These are phyloP conservation scores for Cyamopsis tetragonoloba DNA, from an alignment of 306 rosid genomes.

Conservation along the genomic window DNA sequence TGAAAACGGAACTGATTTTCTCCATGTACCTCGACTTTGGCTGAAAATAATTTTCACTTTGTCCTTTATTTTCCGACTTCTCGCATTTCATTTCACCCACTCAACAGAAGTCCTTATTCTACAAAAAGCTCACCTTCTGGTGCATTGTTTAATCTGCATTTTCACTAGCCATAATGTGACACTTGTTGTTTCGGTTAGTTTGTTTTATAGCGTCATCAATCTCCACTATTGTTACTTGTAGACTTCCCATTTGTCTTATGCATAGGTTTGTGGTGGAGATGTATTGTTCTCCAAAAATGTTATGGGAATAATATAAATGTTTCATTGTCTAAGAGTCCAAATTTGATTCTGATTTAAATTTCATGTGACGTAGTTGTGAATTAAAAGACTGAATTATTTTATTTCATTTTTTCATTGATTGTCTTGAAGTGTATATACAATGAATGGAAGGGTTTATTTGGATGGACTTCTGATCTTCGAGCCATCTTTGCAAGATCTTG, in stretches of 20 bases:
- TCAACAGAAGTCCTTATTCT: neutral
- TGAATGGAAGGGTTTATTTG: conserved; percentile 83
- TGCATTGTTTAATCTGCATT: neutral
- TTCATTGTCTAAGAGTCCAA: neutral
- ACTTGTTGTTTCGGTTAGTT: neutral
- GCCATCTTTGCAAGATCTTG: conserved; percentile 55
- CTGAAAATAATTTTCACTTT: neutral
- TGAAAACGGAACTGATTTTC: neutral
- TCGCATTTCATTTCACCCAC: neutral
- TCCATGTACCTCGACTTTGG: neutral
- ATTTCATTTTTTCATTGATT: neutral
- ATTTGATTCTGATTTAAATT: neutral
- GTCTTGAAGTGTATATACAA: conserved; percentile 66
- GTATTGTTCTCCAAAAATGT: no score
- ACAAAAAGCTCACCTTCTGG: neutral
- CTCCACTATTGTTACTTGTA: neutral
- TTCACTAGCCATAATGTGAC: neutral
- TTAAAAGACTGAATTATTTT: neutral
- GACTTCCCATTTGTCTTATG: neutral
- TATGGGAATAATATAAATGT: neutral
- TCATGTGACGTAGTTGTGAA: neutral
- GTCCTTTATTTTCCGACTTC: neutral
- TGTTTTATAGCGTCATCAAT: neutral
- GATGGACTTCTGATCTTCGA: conserved; percentile 85
- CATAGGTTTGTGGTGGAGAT: neutral